A percentile compares a stretch with the other conserved stretches of the same genome.
These are phyloP conservation scores for Termitomyces sp. DNA, from an alignment of 768 basidiomycete species.

Conservation along the genomic window DNA sequence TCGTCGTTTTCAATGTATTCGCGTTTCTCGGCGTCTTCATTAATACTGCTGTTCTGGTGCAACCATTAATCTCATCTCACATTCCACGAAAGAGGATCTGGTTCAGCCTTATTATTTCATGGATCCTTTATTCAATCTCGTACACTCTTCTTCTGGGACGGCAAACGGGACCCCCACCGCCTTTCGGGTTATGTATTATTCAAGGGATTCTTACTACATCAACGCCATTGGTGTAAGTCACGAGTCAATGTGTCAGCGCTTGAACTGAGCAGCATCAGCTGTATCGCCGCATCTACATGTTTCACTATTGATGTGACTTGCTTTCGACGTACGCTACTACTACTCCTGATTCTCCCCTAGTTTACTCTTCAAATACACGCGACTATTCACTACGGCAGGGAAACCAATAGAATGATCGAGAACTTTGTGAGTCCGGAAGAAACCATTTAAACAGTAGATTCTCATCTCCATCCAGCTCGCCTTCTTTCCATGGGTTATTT, in stretches of 20 bases:
- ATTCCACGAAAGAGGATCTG: not conserved
- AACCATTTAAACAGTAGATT: not conserved
- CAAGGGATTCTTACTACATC: constrained; percentile 3
- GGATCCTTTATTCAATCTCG: constrained; percentile 3
- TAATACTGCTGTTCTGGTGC: not conserved
- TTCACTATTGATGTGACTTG: constrained; percentile 3
- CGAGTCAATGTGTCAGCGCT: not conserved
- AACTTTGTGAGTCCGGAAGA: not conserved
- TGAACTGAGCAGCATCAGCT: not conserved
- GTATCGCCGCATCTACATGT: constrained; percentile 6
- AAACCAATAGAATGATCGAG: not conserved
- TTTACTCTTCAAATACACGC: constrained; percentile 1
- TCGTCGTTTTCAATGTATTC: not conserved
- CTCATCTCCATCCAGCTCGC: not conserved
- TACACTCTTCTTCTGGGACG: constrained; percentile 4
- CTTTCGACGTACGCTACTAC: not conserved
- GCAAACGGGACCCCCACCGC: not conserved
- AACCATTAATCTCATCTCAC: not conserved
- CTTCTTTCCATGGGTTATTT: constrained; percentile 1
- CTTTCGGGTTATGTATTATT: constrained; percentile 8
- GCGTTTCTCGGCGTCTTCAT: not conserved
- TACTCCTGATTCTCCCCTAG: not conserved
- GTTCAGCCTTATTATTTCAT: constrained; percentile 3
- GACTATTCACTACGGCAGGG: not conserved
- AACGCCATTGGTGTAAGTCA: constrained; percentile 1